phyloP scores from a whole-genome alignment of 495 filamentous ascomycete species.

The Haplographium delicatum region DNA sequence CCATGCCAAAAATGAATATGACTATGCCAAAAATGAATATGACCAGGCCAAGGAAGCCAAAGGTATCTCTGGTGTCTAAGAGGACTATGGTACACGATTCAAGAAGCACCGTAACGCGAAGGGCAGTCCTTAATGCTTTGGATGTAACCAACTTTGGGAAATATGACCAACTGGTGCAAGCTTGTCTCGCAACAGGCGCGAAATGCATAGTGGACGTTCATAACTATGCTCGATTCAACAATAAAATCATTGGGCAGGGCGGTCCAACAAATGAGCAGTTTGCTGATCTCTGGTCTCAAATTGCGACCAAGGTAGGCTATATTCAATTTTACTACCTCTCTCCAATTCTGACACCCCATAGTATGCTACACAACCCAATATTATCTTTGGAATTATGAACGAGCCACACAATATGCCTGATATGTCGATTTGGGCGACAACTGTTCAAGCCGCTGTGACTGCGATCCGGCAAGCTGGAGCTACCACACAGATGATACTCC shows the following conservation, averaged over 20 bases:
- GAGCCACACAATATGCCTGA: slow-evolving; percentile 48
- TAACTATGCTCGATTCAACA: slow-evolving; percentile 49
- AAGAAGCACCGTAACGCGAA: no score
- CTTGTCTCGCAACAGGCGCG: slow-evolving; percentile 49
- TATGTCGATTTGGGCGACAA: slow-evolving; percentile 43
- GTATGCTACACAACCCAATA: slow-evolving; percentile 39
- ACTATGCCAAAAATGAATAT: background rate
- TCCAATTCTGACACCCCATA: slow-evolving; percentile 19
- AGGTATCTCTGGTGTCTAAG: no score
- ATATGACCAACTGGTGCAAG: slow-evolving; percentile 51
- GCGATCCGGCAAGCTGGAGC: slow-evolving; percentile 56
- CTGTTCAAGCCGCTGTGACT: slow-evolving; percentile 49
- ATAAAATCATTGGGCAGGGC: slow-evolving; percentile 45
- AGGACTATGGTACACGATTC: no score
- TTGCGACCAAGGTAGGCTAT: slow-evolving; percentile 37
- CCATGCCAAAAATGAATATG: background rate
- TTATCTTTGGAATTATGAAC: slow-evolving; percentile 59
- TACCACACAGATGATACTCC: slow-evolving; percentile 39
- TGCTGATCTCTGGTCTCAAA: slow-evolving; percentile 47
- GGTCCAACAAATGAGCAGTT: slow-evolving; percentile 50
- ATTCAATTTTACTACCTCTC: background rate
- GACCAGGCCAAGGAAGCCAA: background rate
- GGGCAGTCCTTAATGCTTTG: slow-evolving; percentile 35
- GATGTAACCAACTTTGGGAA: slow-evolving; percentile 40
- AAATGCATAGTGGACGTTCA: slow-evolving; percentile 52